These are phyloP conservation scores for Phialophora verrucosa DNA, from an alignment of 2,329 filamentous ascomycete genomes.

Conservation along the genomic window DNA sequence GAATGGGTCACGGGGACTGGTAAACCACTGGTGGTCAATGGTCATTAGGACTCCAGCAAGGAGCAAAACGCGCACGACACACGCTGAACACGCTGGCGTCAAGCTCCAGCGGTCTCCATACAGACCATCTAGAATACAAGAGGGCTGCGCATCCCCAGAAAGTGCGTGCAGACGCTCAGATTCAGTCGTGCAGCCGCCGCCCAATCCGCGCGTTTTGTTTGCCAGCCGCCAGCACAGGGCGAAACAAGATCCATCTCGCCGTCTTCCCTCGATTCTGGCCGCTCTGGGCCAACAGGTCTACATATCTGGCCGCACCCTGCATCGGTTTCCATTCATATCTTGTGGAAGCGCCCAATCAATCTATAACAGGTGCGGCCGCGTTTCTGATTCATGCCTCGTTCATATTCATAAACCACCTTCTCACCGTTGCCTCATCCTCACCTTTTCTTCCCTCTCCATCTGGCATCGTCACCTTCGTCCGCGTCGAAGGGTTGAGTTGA, in stretches of 20 bases:
- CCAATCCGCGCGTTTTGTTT: conserved; percentile 30
- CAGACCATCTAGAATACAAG: conserved; percentile 11
- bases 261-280: conserved; percentile 17
- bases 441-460: conserved; percentile 16
- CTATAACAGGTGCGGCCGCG: conserved; percentile 22
- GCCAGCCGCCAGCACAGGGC: conserved; percentile 32
- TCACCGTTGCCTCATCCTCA: conserved; percentile 15
- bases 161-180: conserved; percentile 6
- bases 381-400: conserved; percentile 11
- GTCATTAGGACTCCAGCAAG: conserved; percentile 17
- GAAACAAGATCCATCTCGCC: conserved; percentile 28
- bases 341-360: conserved; percentile 24
- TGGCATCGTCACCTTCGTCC: conserved; percentile 25
- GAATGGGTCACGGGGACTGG: conserved; percentile 7
- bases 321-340: conserved; percentile 24
- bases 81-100: background rate
- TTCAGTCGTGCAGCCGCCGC: conserved; percentile 22
- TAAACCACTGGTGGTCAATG: conserved; percentile 12
- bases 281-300: conserved; percentile 17
- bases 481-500: conserved; percentile 29
- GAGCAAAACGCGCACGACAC: conserved; percentile 11
- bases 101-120: background rate
- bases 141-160: conserved; percentile 12
- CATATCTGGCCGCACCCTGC: conserved; percentile 25
- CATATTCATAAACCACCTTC: conserved; percentile 23